Percentiles rank a stretch among this genome's conserved stretches.
Evolutionary conservation across 176 grass and related monocot genomes (phyloP).

Genomic region (Carex littledalei): DNA sequence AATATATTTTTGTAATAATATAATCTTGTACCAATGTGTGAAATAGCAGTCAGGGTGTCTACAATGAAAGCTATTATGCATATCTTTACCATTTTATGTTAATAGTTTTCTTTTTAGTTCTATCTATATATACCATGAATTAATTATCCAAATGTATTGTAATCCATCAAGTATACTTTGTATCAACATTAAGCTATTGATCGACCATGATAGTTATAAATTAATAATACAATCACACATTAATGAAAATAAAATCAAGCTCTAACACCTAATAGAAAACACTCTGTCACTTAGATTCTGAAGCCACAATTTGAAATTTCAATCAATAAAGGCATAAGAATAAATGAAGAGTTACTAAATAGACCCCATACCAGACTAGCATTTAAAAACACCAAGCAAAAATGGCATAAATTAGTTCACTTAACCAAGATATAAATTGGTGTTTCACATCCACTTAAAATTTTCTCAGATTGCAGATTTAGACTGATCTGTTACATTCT

Average conservation of each 20-base stretch:
- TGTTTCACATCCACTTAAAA: neutral
- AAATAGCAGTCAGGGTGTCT: neutral
- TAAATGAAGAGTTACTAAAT: neutral
- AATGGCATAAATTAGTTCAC: neutral
- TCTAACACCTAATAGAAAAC: neutral
- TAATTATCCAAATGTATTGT: neutral
- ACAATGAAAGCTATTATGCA: neutral
- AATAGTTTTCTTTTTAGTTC: neutral
- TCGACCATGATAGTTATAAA: neutral
- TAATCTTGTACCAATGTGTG: neutral
- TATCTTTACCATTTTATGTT: neutral
- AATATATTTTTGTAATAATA: too few relatives aligned
- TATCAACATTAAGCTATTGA: neutral
- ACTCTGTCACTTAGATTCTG: neutral
- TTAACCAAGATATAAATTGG: neutral
- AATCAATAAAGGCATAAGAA: neutral
- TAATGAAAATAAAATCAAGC: neutral
- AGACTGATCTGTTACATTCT: neutral
- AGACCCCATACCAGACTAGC: neutral
- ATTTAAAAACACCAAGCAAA: neutral
- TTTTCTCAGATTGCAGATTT: neutral
- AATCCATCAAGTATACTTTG: neutral
- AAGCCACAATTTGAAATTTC: neutral
- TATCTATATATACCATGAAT: too few relatives aligned
- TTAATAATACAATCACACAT: neutral